These are phyloP conservation scores for Spinacia oleracea DNA, from an alignment of 179 eudicot species.

Conservation along the genomic window DNA sequence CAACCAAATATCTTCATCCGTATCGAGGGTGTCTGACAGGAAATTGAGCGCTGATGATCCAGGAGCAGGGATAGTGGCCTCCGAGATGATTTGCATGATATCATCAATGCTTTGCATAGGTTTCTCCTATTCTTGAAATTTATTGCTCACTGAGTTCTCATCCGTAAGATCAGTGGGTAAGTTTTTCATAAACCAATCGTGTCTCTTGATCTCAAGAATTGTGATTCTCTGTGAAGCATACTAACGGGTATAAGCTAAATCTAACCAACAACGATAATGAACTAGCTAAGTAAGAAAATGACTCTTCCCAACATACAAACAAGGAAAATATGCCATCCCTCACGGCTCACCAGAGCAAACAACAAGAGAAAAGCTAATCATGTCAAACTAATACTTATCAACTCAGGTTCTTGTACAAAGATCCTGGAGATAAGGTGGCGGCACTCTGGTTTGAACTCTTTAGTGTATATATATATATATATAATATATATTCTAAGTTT, in stretches of 20 bases:
- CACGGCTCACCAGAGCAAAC: not conserved
- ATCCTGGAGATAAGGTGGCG: conserved; percentile 84
- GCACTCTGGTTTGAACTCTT: no score
- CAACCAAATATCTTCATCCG: conserved; percentile 59
- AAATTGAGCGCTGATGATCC: conserved; percentile 44
- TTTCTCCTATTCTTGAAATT: conserved; percentile 85
- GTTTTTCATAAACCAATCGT: conserved; percentile 79
- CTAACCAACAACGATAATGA: not conserved
- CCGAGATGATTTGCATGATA: conserved; percentile 90
- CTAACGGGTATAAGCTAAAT: conserved; percentile 5
- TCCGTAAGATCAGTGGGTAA: conserved; percentile 82
- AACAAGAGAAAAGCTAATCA: not conserved
- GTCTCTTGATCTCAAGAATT: conserved; percentile 70
- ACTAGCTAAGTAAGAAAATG: not conserved
- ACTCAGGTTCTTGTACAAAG: conserved; percentile 74
- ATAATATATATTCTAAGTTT: no score
- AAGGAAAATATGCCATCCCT: not conserved
- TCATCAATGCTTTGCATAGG: conserved; percentile 85
- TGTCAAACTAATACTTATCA: conserved; percentile 45
- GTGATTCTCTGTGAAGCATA: conserved; percentile 35
- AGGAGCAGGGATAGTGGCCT: conserved; percentile 83
- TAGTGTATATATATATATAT: no score
- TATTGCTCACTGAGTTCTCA: conserved; percentile 50
- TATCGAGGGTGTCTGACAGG: conserved; percentile 46
- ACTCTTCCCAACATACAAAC: not conserved